Conservation (phyloP, 805 yeast genomes). For the Pichia membranifaciens region DNA sequence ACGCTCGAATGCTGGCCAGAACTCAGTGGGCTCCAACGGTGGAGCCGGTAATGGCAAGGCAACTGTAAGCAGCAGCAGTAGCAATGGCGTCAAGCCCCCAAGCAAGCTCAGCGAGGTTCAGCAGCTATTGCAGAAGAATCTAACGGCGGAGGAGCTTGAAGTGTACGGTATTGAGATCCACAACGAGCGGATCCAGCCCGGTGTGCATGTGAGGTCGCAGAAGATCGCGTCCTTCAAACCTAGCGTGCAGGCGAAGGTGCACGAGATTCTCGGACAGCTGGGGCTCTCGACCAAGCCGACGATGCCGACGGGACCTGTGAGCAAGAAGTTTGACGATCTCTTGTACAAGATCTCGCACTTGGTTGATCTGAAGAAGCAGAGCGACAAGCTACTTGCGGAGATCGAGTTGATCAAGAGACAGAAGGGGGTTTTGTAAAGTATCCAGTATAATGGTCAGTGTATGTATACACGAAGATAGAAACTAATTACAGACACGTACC, state of each 20-base stretch:
- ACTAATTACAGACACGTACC: neutral
- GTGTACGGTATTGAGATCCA: slow-evolving; percentile 80
- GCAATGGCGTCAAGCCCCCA: slow-evolving; percentile 6
- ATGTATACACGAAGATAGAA: neutral
- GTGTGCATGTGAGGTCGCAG: slow-evolving; percentile 76
- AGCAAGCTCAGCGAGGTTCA: slow-evolving; percentile 22
- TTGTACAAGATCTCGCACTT: slow-evolving; percentile 63
- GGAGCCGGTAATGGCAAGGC: neutral
- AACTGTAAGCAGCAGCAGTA: neutral
- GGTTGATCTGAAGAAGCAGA: slow-evolving; percentile 78
- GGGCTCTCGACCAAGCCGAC: slow-evolving; percentile 77
- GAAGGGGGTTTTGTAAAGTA: slow-evolving; percentile 20
- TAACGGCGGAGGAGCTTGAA: slow-evolving; percentile 73
- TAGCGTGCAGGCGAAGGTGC: slow-evolving; percentile 57
- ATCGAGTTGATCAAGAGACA: slow-evolving; percentile 40
- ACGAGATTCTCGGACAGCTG: slow-evolving; percentile 64
- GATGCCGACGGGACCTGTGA: slow-evolving; percentile 78
- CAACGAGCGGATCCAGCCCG: slow-evolving; percentile 67
- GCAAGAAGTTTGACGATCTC: slow-evolving; percentile 70
- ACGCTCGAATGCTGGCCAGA: slow-evolving; percentile 5
- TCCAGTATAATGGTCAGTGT: no score
- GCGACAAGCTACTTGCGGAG: slow-evolving; percentile 84
- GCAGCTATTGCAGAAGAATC: slow-evolving; percentile 42
- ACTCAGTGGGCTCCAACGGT: neutral
- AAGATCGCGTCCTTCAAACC: slow-evolving; percentile 78